Base-by-base conservation (phyloP, 1,139 yeast genomes). In the Saccharomyces pastorianus region DNA sequence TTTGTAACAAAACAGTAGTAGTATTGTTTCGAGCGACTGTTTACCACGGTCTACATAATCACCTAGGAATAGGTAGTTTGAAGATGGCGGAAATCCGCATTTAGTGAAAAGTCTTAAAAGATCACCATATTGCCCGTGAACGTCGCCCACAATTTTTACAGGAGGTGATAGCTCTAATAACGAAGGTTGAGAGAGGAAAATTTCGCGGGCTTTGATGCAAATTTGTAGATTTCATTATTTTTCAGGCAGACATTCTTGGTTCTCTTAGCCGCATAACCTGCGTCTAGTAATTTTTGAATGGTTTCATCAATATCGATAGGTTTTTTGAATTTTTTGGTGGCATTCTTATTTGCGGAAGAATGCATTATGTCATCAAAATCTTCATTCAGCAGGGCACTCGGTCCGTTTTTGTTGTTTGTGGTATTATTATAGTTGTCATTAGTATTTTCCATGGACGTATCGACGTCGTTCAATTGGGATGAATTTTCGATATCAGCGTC, bases 11-110 rank as follows among this genome's bases (percentile, higher is more conserved):
- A 93, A 75, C 59, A 93, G 74, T 50, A 93, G 75, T 59, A 91
- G 73, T 27, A 93, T 91, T 0, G 98, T 91, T 69, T 93, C 99
- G 56, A 93, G 75, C 8, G 95, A 84, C 71, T 93, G 97, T 71
- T 91, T 90, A 49, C 99, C 99, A 61, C 99, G 80, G 72, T 93
- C 99, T 49, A 93, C 99, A 69, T 93, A 93, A 71, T 93, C 99
- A 17, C 99, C 99, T 54, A 93, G 72, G 64, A 93, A 91, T 58
- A 93, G 75, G 72, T 90, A 93, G 70, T 93, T 93, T 20, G 96
- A 82, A 58, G 88, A 82, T 2, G 99, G 99, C n/a, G 99, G 99
- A 72, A 89, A 93, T 23, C 98, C 99, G 75, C 98, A 91, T 74
- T 88, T 89, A 51, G 95, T 90, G 71, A 93, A 93, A 61, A 91